Evolutionary conservation across 2,329 filamentous ascomycete species (phyloP).

Genomic region (Verticillium alfalfae): DNA sequence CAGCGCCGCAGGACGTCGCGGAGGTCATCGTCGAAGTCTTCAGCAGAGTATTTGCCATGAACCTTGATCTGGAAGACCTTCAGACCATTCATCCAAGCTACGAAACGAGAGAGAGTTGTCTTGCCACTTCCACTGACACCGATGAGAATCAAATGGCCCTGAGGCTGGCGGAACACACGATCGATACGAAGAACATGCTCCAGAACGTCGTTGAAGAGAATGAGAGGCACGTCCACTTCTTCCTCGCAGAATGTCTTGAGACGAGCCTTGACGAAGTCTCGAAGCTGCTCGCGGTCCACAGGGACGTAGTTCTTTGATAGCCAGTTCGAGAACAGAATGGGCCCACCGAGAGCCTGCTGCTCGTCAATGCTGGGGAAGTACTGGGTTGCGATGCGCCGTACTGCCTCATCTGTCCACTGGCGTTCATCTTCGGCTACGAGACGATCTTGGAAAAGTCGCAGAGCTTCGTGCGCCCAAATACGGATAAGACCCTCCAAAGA

Average conservation of each 20-base stretch:
- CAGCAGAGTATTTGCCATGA: conserved; percentile 94
- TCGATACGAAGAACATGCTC: conserved; percentile 98
- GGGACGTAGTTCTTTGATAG: conserved; percentile 97
- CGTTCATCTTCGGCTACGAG: conserved; percentile 91
- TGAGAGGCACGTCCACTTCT: conserved; percentile 95
- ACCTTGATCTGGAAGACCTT: conserved; percentile 99
- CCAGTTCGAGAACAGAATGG: conserved; percentile 99
- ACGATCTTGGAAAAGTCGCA: conserved; percentile 95
- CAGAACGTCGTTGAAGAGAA: conserved; percentile 98
- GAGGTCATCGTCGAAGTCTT: conserved; percentile 98
- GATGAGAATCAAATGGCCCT: conserved; percentile 96
- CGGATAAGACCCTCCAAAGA: conserved; percentile 87
- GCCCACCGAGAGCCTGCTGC: conserved; percentile 78
- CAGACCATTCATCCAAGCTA: conserved; percentile 99
- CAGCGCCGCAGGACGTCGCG: conserved; percentile 88
- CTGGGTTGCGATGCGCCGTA: conserved; percentile 80
- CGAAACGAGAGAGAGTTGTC: conserved; percentile 94
- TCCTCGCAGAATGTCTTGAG: conserved; percentile 99
- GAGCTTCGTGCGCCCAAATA: conserved; percentile 96
- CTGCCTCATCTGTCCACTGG: conserved; percentile 87
- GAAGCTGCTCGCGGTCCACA: conserved; percentile 88
- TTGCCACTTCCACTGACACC: conserved; percentile 98
- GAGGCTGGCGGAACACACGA: conserved; percentile 95
- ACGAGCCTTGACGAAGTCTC: conserved; percentile 95
- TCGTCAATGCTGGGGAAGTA: conserved; percentile 96